Evolutionary conservation across 345 rosid genomes (phyloP).

Genomic region (Theobroma cacao): DNA sequence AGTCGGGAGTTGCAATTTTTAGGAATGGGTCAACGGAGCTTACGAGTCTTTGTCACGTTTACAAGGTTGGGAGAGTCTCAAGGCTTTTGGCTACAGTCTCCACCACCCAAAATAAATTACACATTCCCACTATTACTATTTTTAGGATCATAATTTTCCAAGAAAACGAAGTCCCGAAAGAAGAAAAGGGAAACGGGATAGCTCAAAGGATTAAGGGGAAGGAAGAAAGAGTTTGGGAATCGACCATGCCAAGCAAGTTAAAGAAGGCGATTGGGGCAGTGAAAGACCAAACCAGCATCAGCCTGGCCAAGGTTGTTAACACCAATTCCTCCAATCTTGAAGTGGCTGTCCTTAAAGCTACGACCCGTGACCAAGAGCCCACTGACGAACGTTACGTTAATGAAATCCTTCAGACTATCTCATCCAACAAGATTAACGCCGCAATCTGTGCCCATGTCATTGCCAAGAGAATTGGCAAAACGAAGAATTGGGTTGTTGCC

Average conservation of each 20-base stretch:
- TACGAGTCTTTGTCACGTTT: not conserved
- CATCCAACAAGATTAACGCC: constrained; percentile 53
- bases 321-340: constrained; percentile 53
- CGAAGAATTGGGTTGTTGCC: constrained; percentile 80
- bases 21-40: not conserved
- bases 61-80: not conserved
- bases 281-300: constrained; percentile 88
- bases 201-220: too few relatives aligned
- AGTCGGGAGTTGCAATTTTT: not conserved
- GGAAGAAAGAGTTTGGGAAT: not conserved
- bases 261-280: constrained; percentile 84
- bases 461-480: constrained; percentile 62
- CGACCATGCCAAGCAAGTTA: constrained; percentile 75
- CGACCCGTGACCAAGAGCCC: constrained; percentile 73
- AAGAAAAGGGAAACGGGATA: too few relatives aligned
- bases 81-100: not conserved
- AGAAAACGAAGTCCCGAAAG: not conserved
- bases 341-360: constrained; percentile 73
- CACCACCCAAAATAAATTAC: not conserved
- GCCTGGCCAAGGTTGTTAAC: constrained; percentile 74
- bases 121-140: not conserved
- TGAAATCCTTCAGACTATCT: constrained; percentile 49
- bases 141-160: not conserved
- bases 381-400: constrained; percentile 57
- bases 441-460: constrained; percentile 60